Base-by-base conservation (phyloP, 2,329 filamentous ascomycete species). In the Pseudofabraea citricarpa region DNA sequence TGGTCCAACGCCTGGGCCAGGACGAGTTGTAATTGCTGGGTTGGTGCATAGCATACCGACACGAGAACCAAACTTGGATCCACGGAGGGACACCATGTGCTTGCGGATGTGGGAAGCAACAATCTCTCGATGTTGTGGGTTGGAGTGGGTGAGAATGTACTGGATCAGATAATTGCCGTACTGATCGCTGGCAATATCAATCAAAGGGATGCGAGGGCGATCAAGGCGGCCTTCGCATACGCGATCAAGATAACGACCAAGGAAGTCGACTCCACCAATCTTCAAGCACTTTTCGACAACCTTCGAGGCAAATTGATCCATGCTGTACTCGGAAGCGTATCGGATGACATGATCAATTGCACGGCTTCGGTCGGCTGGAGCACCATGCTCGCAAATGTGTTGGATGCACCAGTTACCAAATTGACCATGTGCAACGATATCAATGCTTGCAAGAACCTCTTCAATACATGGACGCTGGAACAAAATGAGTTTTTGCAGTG, bases 371-470 rank as follows among this genome's bases (percentile, higher is more conserved):
- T 98, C 94, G 31, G 85, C 83, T 23, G 90, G 86, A 45, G 85
- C 85, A 40, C 94, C 91, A 62, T 98, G 93, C 66, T 98, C 93
- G 67, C 93, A 98, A 57, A 98, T 90, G 67, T 98, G 93, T 69
- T 98, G 93, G 58, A 98, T 97, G 70, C 93, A 98, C 93, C 93
- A 98, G 64, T 98, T 98, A 44, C 93, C 93, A 62, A 98, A 98
- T 63, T 98, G 93, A 20, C 93, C 93, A 63, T 96, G 91, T 46
- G 93, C 87, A 59, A 98, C 90, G 49, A 95, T 87, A 67, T 98
- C 90, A 56, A 98, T 95, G 63, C 93, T 96, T 48, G 79, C 80
- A 44, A 98, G 79, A 29, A 98, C 93, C 65, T 98, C 93, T 64
- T 95, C 90, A 60, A 98, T 95, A 61, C 93, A 96, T 36, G 90